phyloP scores from a whole-genome alignment of 1,284 basidiomycete genomes.

The Sanghuangporus weigelae region DNA sequence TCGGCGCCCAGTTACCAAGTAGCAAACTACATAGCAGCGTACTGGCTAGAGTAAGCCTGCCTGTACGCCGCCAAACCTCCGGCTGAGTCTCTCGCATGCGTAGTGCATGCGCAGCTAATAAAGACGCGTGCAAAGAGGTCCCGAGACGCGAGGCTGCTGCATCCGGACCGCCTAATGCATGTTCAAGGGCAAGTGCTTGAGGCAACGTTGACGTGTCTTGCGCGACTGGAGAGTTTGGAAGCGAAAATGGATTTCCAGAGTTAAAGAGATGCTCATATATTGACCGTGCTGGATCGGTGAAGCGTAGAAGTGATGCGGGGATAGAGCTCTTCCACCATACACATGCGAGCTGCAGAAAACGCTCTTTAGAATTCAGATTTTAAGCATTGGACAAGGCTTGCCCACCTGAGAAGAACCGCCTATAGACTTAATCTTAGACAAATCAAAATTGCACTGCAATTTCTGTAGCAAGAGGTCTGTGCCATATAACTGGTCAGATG shows the following conservation, averaged over 20 bases:
- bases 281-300: conserved; percentile 58
- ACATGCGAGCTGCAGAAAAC: conserved; percentile 53
- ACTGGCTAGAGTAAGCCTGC: conserved; percentile 63
- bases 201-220: conserved; percentile 75
- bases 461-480: conserved; percentile 72
- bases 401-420: conserved; percentile 68
- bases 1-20: conserved; percentile 62
- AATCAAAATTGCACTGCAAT: conserved; percentile 58
- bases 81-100: conserved; percentile 70
- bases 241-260: conserved; percentile 57
- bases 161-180: conserved; percentile 69
- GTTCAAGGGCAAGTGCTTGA: conserved; percentile 67
- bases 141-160: conserved; percentile 70
- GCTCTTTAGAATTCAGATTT: neutral
- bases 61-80: conserved; percentile 69
- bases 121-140: conserved; percentile 58
- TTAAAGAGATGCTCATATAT: conserved; percentile 55
- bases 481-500: neutral
- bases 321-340: conserved; percentile 76
- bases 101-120: conserved; percentile 62
- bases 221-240: conserved; percentile 70
- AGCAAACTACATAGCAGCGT: conserved; percentile 68
- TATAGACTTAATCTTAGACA: conserved; percentile 63
- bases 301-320: conserved; percentile 50
- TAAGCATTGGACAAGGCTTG: neutral